Percentiles rank a stretch among this genome's conserved stretches.
Conservation (phyloP, 371 early-diverging fungal species). For the Mortierella polycephala region DNA sequence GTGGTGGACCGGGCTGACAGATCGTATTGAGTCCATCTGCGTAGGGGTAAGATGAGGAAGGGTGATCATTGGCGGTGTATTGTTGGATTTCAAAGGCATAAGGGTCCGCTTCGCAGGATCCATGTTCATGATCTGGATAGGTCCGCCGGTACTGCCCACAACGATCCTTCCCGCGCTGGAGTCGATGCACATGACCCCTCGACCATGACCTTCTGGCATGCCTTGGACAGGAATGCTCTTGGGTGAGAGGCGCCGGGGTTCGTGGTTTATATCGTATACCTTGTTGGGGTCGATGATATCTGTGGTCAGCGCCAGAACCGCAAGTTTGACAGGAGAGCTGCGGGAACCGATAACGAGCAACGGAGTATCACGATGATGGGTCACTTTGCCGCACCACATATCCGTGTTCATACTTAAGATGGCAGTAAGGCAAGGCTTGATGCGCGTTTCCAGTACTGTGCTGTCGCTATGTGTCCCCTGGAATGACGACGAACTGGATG, state of each 20-base stretch:
- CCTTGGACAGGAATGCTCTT: constrained; percentile 23
- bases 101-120: constrained; percentile 24
- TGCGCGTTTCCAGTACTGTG: constrained; percentile 19
- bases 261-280: constrained; percentile 18
- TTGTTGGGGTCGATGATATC: constrained; percentile 56
- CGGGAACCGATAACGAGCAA: constrained; percentile 41
- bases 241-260: constrained; percentile 22
- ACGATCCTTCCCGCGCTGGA: constrained; percentile 23
- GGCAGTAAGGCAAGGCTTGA: constrained; percentile 38
- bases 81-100: background rate
- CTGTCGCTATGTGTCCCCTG: background rate
- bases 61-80: constrained; percentile 1
- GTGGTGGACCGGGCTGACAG: constrained; percentile 13
- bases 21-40: constrained; percentile 21
- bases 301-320: constrained; percentile 41
- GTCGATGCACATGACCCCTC: constrained; percentile 46
- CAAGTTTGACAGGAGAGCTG: constrained; percentile 42
- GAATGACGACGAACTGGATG: background rate
- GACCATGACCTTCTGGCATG: constrained; percentile 29
- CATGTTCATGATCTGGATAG: constrained; percentile 38
- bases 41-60: constrained; percentile 26
- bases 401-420: constrained; percentile 33
- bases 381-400: constrained; percentile 48
- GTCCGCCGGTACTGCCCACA: constrained; percentile 46
- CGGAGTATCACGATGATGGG: constrained; percentile 33